Evolutionary conservation across 2,329 filamentous ascomycete species (phyloP), one percentile per base, ranked within the genome.

Genomic region (Penicillium sp.): DNA sequence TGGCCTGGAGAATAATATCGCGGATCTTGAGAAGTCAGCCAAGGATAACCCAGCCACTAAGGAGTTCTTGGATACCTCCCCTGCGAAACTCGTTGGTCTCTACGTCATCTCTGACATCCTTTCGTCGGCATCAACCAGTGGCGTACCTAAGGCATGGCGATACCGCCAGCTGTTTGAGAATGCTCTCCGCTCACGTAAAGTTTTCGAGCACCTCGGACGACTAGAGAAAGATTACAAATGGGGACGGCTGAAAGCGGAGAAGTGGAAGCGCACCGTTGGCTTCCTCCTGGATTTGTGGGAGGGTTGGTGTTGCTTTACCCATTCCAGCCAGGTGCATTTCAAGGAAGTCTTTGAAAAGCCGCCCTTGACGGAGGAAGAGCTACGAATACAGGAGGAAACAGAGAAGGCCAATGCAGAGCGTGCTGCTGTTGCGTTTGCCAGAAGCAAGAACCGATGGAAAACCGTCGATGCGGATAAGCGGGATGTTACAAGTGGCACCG

Each of bases 101-200:
- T 95, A 95, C 64, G 77, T 93, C 43, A 79, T 88, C 42, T 83
- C 79, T 27, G 91, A 96, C 65, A 86, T 95, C 38, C 77, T 95
- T 11, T 88, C 87, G 0, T 87, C 88, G 0, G 88, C 86, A 0
- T 78, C 80, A 4, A 89, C 84, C 9, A 87, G 86, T 55, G 86
- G 85, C 2, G 84, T 92, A 19, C 83, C 88, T 2, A 88, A 91
- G 65, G 88, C 88, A 3, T 95, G 90, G 88, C 85, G 89, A 45
- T 95, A 90, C 64, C 79, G 90, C 18, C 83, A 87, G 57, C 77
- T 92, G 3, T 89, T 95, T 54, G 89, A 95, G 65, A 75, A 77
- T 0, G 82, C 86, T 1, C 75, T 96, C 19, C 82, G 81, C 27
- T 73, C 80, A 8, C 80, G 83, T 48, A 80, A 82, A 49, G 82